Evolutionary conservation across 768 basidiomycete genomes (phyloP).

Genomic region (Tricholoma furcatifolium): DNA sequence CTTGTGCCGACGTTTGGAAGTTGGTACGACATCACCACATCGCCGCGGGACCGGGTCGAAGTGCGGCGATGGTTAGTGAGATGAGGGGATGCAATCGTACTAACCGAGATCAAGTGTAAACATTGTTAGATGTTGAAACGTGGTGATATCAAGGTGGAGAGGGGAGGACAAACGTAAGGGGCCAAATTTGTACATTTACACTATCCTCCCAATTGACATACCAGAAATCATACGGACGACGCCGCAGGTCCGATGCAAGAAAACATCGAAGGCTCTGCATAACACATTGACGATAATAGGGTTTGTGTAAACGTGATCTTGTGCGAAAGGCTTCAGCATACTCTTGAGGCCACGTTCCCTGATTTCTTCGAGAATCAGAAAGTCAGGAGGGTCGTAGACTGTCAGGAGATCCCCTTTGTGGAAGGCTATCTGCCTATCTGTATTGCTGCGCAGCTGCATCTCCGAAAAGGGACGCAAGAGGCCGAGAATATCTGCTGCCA

Average conservation of each 20-base stretch:
- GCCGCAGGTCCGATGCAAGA: neutral
- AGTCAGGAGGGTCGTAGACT: constrained; percentile 7
- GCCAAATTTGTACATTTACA: too few species aligned
- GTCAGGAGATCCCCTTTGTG: constrained; percentile 6
- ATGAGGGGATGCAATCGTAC: too few species aligned
- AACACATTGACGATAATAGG: neutral
- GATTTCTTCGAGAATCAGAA: constrained; percentile 5
- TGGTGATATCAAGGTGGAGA: too few species aligned
- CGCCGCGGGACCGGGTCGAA: too few species aligned
- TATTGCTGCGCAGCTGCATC: constrained; percentile 1
- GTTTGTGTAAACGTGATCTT: neutral
- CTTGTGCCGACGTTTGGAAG: too few species aligned
- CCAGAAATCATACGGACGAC: too few species aligned
- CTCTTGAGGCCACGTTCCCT: neutral
- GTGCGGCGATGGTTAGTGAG: too few species aligned
- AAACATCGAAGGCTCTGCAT: constrained; percentile 8
- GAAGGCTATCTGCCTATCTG: neutral
- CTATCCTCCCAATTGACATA: too few species aligned
- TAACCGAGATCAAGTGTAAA: too few species aligned
- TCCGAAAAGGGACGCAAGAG: constrained; percentile 10
- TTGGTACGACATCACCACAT: too few species aligned
- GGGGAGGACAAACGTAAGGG: too few species aligned
- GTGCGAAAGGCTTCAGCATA: neutral
- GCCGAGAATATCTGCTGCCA: constrained; percentile 12
- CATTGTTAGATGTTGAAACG: too few species aligned